Evolutionary conservation across 805 yeast genomes (phyloP), one percentile per base, ranked within the genome.

Genomic region (Jamesozyma spencerorum): DNA sequence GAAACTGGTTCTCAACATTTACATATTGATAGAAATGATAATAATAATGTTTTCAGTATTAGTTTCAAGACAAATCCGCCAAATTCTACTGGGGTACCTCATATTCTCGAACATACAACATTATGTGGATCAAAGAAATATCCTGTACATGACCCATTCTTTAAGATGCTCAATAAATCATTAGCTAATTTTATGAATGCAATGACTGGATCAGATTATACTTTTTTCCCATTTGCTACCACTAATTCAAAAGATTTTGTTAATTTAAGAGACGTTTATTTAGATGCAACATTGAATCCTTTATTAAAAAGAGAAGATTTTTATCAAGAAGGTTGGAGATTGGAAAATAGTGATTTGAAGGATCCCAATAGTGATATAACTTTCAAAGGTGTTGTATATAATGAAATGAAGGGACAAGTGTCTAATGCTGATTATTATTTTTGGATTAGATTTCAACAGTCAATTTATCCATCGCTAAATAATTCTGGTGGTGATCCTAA

Each of bases 371-470:
- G 85, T 12, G 83, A 85, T 1, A 56, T 92, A 32, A 68, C 67
- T 3, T 85, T 86, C 62, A 92, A 92, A 62, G 98, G 98, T 35
- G 98, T 92, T 27, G 98, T 92, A 2, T 92, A 84, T 60, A 92
- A 92, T 58, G 98, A 92, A 64, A 92, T 92, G 98, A 92, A 92
- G 63, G 98, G 98, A 7, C 97, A 90, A 62, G 76, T 85, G 56
- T 83, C 95, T 0, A 90, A 86, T 59, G 75, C 95, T 0, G 76
- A 88, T 2, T 92, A 92, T 60, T 74, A 80, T 47, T 87, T 72
- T 58, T 90, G 88, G 76, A 85, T 81, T 54, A 76, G 79, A 47
- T 90, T 80, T 66, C 86, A 84, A 55, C 84, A 85, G 61, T 65
- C 84, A 6, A 72, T 92, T 11, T 92, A 86, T 53, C 92, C 95